Conservation (phyloP, 2,329 filamentous ascomycete genomes). For the Nemania bipapillata region DNA sequence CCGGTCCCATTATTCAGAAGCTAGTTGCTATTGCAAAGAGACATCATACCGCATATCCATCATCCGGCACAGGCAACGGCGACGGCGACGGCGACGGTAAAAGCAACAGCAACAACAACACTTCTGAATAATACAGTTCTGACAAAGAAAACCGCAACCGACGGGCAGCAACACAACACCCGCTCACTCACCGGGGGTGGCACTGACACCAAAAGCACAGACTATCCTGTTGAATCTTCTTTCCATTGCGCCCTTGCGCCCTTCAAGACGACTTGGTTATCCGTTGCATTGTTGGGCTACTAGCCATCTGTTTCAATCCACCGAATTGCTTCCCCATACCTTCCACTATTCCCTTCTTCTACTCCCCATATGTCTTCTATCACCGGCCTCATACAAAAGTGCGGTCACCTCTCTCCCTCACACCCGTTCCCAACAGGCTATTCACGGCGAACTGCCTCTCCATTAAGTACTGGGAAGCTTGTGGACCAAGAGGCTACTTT, state of each 20-base stretch:
- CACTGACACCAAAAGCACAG: constrained; percentile 2
- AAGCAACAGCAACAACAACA: constrained; percentile 9
- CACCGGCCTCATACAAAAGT: constrained; percentile 41
- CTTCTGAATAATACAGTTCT: constrained; percentile 1
- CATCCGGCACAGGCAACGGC: constrained; percentile 7
- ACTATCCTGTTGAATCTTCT: constrained; percentile 16
- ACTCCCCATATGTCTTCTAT: constrained; percentile 51
- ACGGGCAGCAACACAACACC: constrained; percentile 17
- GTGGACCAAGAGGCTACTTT: constrained; percentile 44
- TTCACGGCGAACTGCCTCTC: constrained; percentile 37
- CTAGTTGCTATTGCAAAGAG: background rate
- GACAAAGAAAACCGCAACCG: constrained; percentile 24
- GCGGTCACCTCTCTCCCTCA: constrained; percentile 46
- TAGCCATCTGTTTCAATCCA: constrained; percentile 20
- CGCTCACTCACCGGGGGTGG: background rate
- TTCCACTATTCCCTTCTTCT: constrained; percentile 31
- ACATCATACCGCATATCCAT: background rate
- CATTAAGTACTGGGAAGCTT: constrained; percentile 40
- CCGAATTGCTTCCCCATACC: constrained; percentile 18
- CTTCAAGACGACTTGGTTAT: constrained; percentile 21
- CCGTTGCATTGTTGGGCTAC: constrained; percentile 29
- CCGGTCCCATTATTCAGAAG: no score
- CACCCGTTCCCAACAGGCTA: constrained; percentile 41
- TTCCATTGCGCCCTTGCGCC: constrained; percentile 24
- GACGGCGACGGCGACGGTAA: constrained; percentile 5